phyloP scores from a whole-genome alignment of 75 land plant species.

The Pinus tabuliformis region DNA sequence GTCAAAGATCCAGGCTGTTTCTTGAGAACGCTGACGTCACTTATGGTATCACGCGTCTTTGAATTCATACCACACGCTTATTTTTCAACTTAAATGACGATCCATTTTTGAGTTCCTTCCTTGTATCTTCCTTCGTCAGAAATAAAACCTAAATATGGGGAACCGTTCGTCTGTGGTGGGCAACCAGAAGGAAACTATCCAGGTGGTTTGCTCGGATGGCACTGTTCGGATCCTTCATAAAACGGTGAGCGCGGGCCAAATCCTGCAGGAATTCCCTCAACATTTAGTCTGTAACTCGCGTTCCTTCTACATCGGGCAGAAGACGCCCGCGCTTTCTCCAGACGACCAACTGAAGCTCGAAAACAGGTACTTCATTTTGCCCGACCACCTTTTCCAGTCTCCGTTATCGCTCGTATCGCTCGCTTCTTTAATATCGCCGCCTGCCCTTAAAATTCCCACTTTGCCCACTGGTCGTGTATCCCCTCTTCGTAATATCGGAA shows the following conservation, averaged over 20 bases:
- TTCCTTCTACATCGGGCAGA: constrained; percentile 56
- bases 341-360: constrained; percentile 36
- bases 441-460: not conserved
- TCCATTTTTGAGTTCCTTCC: not conserved
- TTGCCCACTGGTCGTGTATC: no score
- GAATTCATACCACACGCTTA: no score
- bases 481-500: no score
- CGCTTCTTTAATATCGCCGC: constrained; percentile 21
- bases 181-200: constrained; percentile 1
- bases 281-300: constrained; percentile 47
- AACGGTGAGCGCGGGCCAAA: constrained; percentile 23
- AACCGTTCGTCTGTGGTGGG: not conserved
- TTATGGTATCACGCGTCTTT: no score
- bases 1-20: no score
- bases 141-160: not conserved
- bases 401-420: constrained; percentile 33
- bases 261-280: constrained; percentile 33
- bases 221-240: not conserved
- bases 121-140: not conserved
- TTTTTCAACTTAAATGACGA: no score
- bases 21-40: no score
- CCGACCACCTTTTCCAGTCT: constrained; percentile 36
- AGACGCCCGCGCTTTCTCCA: constrained; percentile 30
- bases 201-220: constrained; percentile 37
- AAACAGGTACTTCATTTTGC: constrained; percentile 49